Conservation (phyloP, 352 stramenopile genomes). For the Aphanomyces invadans region DNA sequence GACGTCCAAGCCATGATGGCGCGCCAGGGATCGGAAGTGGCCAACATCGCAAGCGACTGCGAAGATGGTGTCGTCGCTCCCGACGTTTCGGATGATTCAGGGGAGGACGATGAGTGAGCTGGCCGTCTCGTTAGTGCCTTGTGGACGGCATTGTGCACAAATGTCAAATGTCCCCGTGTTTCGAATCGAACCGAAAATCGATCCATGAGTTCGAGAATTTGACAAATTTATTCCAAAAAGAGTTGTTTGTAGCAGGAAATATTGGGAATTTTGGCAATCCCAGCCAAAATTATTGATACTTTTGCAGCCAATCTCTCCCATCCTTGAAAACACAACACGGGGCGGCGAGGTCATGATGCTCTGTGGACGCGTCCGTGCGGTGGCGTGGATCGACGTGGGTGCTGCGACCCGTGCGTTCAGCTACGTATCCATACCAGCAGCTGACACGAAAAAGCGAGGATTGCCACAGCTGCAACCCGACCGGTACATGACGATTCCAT, state of each 20-base stretch:
- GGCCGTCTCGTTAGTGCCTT: too few relatives aligned
- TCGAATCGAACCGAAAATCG: too few relatives aligned
- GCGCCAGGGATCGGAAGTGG: background rate
- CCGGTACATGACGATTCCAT: background rate
- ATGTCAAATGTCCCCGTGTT: background rate
- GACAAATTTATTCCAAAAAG: background rate
- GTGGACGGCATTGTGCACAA: too few relatives aligned
- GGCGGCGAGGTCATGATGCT: background rate
- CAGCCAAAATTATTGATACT: background rate
- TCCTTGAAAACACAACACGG: background rate
- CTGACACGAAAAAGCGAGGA: background rate
- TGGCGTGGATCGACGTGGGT: background rate
- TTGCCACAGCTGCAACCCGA: background rate
- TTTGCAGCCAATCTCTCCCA: background rate
- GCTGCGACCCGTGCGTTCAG: background rate
- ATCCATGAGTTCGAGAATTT: too few relatives aligned
- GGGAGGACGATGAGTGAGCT: background rate
- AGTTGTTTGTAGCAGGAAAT: background rate
- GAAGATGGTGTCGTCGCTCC: background rate
- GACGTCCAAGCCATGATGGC: background rate
- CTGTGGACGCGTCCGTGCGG: background rate
- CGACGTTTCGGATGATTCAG: slow-evolving; percentile 12
- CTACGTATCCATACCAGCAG: background rate
- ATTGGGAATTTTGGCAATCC: background rate
- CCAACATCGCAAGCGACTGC: background rate